Conservation (phyloP, 1,284 basidiomycete species). For the Afroboletus lepidellus region DNA sequence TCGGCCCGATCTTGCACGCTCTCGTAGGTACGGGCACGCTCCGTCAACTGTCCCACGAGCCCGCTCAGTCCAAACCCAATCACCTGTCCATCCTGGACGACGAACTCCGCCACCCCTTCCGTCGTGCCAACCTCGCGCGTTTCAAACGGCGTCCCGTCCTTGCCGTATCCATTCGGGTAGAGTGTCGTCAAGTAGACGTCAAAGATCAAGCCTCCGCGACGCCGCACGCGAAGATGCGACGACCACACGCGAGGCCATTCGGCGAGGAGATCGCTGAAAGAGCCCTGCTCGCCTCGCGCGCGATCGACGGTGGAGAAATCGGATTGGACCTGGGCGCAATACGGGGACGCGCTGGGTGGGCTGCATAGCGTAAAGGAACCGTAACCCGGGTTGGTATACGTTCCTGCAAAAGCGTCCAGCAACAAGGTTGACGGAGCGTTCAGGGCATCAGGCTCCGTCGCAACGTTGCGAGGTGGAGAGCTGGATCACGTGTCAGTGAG, state of each 20-base stretch:
- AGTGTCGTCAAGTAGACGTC: conserved; percentile 14
- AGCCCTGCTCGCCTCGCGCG: not conserved
- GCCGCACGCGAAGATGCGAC: conserved; percentile 30
- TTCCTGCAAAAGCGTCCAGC: conserved; percentile 29
- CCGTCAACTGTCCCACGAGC: too few species aligned
- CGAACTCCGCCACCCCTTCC: too few species aligned
- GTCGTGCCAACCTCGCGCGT: too few species aligned
- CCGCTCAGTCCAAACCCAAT: too few species aligned
- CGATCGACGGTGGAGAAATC: conserved; percentile 30
- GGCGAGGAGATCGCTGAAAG: conserved; percentile 27
- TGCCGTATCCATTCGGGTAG: conserved; percentile 32
- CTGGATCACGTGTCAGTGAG: conserved; percentile 4
- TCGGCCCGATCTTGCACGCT: conserved; percentile 20
- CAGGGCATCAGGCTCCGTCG: not conserved
- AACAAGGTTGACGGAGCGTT: conserved; percentile 6
- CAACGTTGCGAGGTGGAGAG: not conserved
- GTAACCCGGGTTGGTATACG: conserved; percentile 35
- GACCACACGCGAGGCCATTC: conserved; percentile 30
- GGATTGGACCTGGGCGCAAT: conserved; percentile 31
- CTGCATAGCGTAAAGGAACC: conserved; percentile 37
- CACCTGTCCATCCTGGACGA: too few species aligned
- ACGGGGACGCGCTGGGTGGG: conserved; percentile 29
- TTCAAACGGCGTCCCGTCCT: conserved; percentile 34
- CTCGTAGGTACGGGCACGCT: too few species aligned
- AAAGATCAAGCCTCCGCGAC: conserved; percentile 16